Base-by-base conservation (phyloP, 495 filamentous ascomycete genomes). In the Patellaria atrata region DNA sequence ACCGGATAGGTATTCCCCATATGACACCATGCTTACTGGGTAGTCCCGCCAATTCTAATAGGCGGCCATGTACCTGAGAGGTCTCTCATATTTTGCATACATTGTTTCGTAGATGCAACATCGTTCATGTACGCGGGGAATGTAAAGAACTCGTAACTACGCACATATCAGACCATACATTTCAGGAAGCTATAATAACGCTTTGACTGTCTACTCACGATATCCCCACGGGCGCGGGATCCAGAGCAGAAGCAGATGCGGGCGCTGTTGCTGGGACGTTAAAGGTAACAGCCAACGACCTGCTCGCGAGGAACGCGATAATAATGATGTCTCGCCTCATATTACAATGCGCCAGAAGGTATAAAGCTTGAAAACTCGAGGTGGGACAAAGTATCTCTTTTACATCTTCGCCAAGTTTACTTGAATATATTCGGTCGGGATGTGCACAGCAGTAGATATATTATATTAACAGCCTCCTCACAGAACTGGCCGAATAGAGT, bases 1-100 rank as follows among this genome's bases (percentile, higher is more conserved):
- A n/a, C n/a, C n/a, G n/a, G n/a, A n/a, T n/a, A n/a, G n/a, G n/a
- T n/a, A n/a, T n/a, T n/a, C n/a, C n/a, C n/a, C n/a, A n/a, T n/a
- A n/a, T n/a, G n/a, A n/a, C n/a, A n/a, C n/a, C n/a, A n/a, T n/a
- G n/a, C n/a, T n/a, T n/a, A n/a, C n/a, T 71, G 65, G 11, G 70
- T 76, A 0, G 70, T 76, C 5, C 70, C 70, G 5, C 70, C 71
- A 32, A 74, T 71, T 21, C 71, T 57, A 33, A 73, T 60, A 1
- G 68, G 71, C 7, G 70, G 70, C 64, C 63, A 70, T 7, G 58
- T 55, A 1, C 68, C 70, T 0, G 62, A 67, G 23, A 73, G 33
- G 11, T 63, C 59, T 37, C 62, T 61, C 50, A 72, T 59, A 43
- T 71, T 72, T 13, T 61, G 49, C 3, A 74, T 53, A 41, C 71